A percentile compares a stretch with the other conserved stretches of the same genome.
Evolutionary conservation across 345 rosid species (phyloP).

Genomic region (Heritiera fomes): DNA sequence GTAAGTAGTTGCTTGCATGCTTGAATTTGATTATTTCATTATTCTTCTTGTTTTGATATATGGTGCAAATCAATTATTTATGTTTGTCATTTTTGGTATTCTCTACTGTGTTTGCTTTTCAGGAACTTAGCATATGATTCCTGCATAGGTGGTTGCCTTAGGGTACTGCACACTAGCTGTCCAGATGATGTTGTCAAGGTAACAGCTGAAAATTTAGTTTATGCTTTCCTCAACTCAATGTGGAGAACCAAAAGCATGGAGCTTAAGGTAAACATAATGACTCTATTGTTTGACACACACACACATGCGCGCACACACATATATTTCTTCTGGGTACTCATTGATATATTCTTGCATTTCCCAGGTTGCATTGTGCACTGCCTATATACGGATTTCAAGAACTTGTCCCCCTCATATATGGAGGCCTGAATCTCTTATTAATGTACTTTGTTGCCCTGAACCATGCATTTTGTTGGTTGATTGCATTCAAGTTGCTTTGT

Average conservation of each 20-base stretch:
- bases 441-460: conserved; percentile 58
- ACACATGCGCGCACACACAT: background rate
- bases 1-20: background rate
- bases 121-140: conserved; percentile 75
- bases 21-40: no score
- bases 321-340: background rate
- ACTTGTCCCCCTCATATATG: conserved; percentile 76
- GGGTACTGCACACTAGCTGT: conserved; percentile 58
- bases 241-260: conserved; percentile 74
- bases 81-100: background rate
- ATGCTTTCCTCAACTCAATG: conserved; percentile 56
- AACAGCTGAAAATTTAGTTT: conserved; percentile 68
- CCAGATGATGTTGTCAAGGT: conserved; percentile 65
- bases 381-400: conserved; percentile 66
- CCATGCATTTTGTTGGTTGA: conserved; percentile 69
- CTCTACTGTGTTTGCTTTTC: conserved; percentile 33
- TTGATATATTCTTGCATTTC: conserved; percentile 13
- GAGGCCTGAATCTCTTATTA: conserved; percentile 70
- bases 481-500: conserved; percentile 66
- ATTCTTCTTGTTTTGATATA: background rate
- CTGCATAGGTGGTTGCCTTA: conserved; percentile 74
- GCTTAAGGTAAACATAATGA: conserved; percentile 60
- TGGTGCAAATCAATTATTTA: background rate
- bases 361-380: conserved; percentile 81
- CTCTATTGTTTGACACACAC: background rate